Evolutionary conservation across 2,329 filamentous ascomycete genomes (phyloP), one percentile per base, ranked within the genome.

Genomic region (Penicillium palitans): DNA sequence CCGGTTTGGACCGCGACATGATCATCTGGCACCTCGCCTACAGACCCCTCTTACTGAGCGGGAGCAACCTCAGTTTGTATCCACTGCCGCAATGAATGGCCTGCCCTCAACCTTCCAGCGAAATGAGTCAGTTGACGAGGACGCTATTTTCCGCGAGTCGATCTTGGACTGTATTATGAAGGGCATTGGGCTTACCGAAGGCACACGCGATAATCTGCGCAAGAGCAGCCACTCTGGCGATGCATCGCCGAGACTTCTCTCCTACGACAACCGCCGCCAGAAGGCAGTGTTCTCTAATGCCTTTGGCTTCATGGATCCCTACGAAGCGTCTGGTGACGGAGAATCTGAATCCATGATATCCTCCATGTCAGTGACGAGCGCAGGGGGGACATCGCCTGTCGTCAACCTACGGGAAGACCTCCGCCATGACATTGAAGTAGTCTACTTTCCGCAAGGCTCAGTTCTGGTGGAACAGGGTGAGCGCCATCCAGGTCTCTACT

Each of bases 161-260:
- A 91, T 99, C 17, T 78, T 98, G 24, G 91, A 96, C 66, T 98
- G 95, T 71, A 96, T 99, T 79, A 93, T 96, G 76, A 97, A 93
- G 71, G 90, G 92, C 0, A 89, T 99, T 60, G 95, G 95, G 0
- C 78, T 99, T 56, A 89, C 87, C 2, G 68, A 71, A 21, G 86
- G 87, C 33, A 84, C 82, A 3, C 87, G 87, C 37, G 85, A 87
- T 58, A 81, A 83, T 0, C 80, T 89, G 0, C 83, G 84, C 48
- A 90, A 89, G 65, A 79, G 64, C 27, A 72, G 83, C 0, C 87
- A 73, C 50, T 97, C 95, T 0, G 87, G 87, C 0, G 93, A 97
- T 65, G 89, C 86, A 9, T 98, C 95, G 1, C 95, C 95, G 2
- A 85, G 88, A 33, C 80, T 98, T 6, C 83, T 93, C 0, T 96